Evolutionary conservation across 2,329 filamentous ascomycete species (phyloP), one percentile per base, ranked within the genome.

Genomic region (Hypoxylon sp.): DNA sequence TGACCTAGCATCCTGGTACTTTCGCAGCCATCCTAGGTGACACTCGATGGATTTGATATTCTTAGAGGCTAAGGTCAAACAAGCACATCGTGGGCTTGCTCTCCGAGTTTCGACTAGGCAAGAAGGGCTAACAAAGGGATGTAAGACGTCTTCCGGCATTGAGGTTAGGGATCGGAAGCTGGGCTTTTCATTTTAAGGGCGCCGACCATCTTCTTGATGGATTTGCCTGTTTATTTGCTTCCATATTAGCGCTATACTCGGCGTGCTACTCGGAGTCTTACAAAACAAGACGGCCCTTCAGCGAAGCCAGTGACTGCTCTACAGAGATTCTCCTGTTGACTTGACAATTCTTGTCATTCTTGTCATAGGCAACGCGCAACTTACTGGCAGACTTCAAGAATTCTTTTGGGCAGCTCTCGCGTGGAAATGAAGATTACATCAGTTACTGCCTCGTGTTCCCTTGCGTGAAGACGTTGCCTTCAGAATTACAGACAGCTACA

Each of bases 61-160:
- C 31, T 50, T 46, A 6, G 4, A 22, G 10, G 11, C 13, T 58
- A 11, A 25, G 25, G 22, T 8, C 5, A 57, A 40, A 13, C n/a
- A 25, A 27, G 13, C 50, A 42, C 8, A 49, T 60, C 31, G 40
- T 49, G 42, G 20, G 37, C 14, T 64, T 50, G 37, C 20, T 54
- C 10, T 53, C 54, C 22, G 25, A 55, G 30, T 11, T 48, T 51
- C 20, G 48, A 40, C 25, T 14, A 17, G 42, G 13, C 40, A 27
- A 37, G 44, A 17, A 14, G 33, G 31, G 49, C 13, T 30, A 42
- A 25, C 40, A 17, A 40, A 60, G 42, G 49, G 44, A 40, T 59
- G 3, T 7, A 30, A 30, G 6, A 6, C 17, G 13, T 58, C 20
- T 49, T 14, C 37, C 40, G 20, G 27, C 46, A 5, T 37, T 35